Evolutionary conservation across 257 asterid species (phyloP), one percentile per base, ranked within the genome.

Genomic region (Solanum gracilifrons): DNA sequence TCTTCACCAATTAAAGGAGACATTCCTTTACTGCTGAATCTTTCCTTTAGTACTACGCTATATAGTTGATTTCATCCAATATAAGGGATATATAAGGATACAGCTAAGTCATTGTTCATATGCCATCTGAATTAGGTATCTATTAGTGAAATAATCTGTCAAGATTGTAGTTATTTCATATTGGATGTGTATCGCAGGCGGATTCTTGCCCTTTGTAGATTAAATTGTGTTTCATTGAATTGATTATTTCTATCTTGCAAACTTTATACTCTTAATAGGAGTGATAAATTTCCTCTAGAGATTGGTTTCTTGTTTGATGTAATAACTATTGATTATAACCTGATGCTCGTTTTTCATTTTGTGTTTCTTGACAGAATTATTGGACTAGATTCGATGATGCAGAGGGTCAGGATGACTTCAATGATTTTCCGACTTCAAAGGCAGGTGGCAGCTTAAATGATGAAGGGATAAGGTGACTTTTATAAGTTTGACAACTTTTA

Each of bases 371-470:
- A 84, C 93, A 95, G 99, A 92, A 91, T 88, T 86, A 89, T 85
- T 89, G 94, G 91, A 87, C 89, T 37, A 92, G 89, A 91, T 93
- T 68, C 46, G 95, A 95, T 89, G 98, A 92, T 88, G 72, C 51
- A 84, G 94, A 93, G 37, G 94, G 80, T 16, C 94, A 88, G 84
- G 93, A 90, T 92, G 91, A 88, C 87, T 89, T 91, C 84, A 92
- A 91, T 88, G 88, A 73, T 86, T 90, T 88, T 79, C 85, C 89
- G 62, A 55, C 83, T 89, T 85, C 92, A 87, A 41, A 74, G 69
- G 89, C 88, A 86, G 87, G 12, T 82, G 90, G 79, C 72, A 51
- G 76, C 46, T 90, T 71, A 86, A 91, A 88, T 88, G 86, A 89
- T 64, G 94, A 51, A 37, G 88, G 92, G 64, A 90, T 46, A 87